Evolutionary conservation across 2,329 filamentous ascomycete genomes (phyloP).

Genomic region (Alternaria hordeiaustralica): DNA sequence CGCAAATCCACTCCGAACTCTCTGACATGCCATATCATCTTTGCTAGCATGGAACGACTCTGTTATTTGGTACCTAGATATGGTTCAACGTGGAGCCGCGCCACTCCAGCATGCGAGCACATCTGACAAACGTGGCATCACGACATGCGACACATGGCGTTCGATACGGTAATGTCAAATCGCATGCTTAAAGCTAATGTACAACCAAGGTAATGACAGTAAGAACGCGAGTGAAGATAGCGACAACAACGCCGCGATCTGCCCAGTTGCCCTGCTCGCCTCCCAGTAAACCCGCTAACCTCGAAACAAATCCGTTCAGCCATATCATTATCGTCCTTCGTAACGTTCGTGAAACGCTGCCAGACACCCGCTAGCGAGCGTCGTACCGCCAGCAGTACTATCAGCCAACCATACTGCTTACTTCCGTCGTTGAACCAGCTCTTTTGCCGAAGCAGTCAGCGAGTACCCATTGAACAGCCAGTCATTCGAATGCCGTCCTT

Average conservation of each 20-base stretch:
- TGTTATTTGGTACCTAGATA: background rate
- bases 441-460: constrained; percentile 45
- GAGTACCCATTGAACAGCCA: constrained; percentile 50
- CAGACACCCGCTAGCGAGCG: constrained; percentile 28
- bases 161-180: background rate
- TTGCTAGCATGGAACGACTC: constrained; percentile 4
- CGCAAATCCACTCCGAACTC: constrained; percentile 17
- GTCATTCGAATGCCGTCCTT: constrained; percentile 47
- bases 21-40: background rate
- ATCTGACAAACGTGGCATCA: background rate
- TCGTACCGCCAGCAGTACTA: constrained; percentile 27
- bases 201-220: background rate
- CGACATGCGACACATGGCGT: background rate
- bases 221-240: background rate
- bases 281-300: background rate
- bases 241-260: background rate
- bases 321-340: background rate
- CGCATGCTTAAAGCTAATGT: background rate
- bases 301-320: background rate
- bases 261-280: background rate
- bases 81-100: background rate
- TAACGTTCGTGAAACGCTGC: constrained; percentile 14
- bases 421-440: constrained; percentile 35
- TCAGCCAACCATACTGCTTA: constrained; percentile 12
- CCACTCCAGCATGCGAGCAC: background rate